A percentile compares a stretch with the other conserved stretches of the same genome.
Evolutionary conservation across 1,284 basidiomycete species (phyloP).

Genomic region (Sanghuangporus baumii): DNA sequence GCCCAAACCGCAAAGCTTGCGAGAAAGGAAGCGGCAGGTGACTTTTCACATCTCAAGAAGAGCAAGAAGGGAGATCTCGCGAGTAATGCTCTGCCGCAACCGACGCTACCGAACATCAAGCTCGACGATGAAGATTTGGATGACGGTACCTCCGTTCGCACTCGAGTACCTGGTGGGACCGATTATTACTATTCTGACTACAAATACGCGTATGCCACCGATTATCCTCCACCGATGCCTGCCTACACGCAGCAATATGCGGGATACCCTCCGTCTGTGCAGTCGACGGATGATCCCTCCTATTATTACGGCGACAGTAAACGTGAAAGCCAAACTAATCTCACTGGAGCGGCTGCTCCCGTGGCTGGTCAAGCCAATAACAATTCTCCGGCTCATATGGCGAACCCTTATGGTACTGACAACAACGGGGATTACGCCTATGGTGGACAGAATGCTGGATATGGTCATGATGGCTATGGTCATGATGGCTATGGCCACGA

Average conservation of each 20-base stretch:
- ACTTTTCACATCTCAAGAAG: constrained; percentile 80
- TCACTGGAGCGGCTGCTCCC: constrained; percentile 16
- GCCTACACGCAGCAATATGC: constrained; percentile 14
- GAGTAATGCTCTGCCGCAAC: constrained; percentile 84
- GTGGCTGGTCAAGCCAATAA: constrained; percentile 9
- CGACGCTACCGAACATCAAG: constrained; percentile 89
- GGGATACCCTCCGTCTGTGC: constrained; percentile 8
- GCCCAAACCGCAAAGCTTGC: constrained; percentile 80
- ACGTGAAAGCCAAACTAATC: constrained; percentile 12
- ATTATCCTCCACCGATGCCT: constrained; percentile 18
- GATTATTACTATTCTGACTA: constrained; percentile 17
- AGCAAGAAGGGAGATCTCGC: constrained; percentile 89
- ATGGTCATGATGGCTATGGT: constrained; percentile 1
- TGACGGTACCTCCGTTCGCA: constrained; percentile 16
- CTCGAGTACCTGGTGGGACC: constrained; percentile 6
- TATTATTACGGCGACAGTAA: constrained; percentile 10
- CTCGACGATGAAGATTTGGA: constrained; percentile 22
- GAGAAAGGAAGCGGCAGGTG: constrained; percentile 85
- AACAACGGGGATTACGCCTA: constrained; percentile 3
- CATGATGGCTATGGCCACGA: constrained; percentile 1
- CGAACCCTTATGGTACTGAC: constrained; percentile 9
- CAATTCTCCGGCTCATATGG: constrained; percentile 4
- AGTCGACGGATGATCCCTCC: constrained; percentile 10
- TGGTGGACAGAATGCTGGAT: constrained; percentile 8
- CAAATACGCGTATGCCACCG: constrained; percentile 13